Evolutionary conservation across 2,329 filamentous ascomycete species (phyloP).

Genomic region (Pseudocercospora cruenta): DNA sequence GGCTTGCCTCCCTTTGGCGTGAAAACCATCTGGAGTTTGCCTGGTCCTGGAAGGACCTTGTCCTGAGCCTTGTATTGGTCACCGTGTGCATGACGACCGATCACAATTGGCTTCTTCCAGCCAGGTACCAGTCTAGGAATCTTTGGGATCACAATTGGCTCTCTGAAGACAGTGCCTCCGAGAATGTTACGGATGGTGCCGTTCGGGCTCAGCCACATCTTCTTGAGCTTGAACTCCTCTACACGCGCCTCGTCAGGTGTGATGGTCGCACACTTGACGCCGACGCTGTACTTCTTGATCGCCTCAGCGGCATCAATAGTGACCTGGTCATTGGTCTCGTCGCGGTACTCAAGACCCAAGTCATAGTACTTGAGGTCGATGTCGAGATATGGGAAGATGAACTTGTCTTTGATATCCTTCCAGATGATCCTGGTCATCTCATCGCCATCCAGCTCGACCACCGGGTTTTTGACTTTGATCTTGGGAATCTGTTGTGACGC

Average conservation of each 20-base stretch:
- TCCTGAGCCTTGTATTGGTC: conserved; percentile 99
- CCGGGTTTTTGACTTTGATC: conserved; percentile 99
- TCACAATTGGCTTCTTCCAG: conserved; percentile 99
- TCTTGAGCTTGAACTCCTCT: conserved; percentile 97
- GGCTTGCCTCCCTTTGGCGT: conserved; percentile 80
- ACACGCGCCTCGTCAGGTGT: conserved; percentile 96
- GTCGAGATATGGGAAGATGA: conserved; percentile 94
- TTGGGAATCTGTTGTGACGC: conserved; percentile 60
- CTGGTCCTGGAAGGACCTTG: conserved; percentile 76
- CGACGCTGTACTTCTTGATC: conserved; percentile 98
- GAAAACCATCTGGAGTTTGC: conserved; percentile 92
- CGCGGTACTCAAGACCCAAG: conserved; percentile 84
- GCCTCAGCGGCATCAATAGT: conserved; percentile 93
- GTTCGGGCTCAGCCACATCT: conserved; percentile 99
- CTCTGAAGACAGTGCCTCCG: conserved; percentile 97
- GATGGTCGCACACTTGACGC: conserved; percentile 99
- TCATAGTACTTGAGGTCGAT: conserved; percentile 78
- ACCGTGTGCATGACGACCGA: conserved; percentile 96
- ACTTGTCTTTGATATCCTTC: conserved; percentile 99
- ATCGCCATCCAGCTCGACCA: conserved; percentile 94
- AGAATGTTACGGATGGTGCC: conserved; percentile 75
- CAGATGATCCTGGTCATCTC: conserved; percentile 99
- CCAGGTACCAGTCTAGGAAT: conserved; percentile 92
- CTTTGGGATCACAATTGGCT: conserved; percentile 93
- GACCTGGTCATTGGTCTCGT: conserved; percentile 95